A percentile compares a stretch with the other conserved stretches of the same genome.
phyloP scores from a whole-genome alignment of 2,329 filamentous ascomycete species.

The Tolypocladium ophioglossoides region DNA sequence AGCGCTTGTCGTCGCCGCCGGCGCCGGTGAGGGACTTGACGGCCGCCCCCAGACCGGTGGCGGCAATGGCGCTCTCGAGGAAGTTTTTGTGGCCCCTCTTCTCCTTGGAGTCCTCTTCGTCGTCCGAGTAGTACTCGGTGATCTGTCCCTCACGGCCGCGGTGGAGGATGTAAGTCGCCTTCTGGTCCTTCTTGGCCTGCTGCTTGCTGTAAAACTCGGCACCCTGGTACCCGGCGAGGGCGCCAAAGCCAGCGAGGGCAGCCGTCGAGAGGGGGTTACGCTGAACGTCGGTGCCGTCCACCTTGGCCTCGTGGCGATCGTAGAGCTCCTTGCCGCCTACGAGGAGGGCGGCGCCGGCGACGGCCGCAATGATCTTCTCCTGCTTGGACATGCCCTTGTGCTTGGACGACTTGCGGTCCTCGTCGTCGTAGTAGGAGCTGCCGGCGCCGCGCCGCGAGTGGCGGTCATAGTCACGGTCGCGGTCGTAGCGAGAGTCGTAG shows the following conservation, averaged over 20 bases:
- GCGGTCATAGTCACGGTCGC: conserved; percentile 24
- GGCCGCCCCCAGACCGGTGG: conserved; percentile 50
- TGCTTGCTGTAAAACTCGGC: conserved; percentile 53
- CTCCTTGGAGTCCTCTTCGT: conserved; percentile 41
- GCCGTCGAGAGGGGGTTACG: conserved; percentile 50
- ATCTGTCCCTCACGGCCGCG: conserved; percentile 42
- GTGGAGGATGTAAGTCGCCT: conserved; percentile 42
- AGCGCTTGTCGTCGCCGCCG: conserved; percentile 28
- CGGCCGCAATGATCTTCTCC: conserved; percentile 56
- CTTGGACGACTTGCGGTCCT: conserved; percentile 34
- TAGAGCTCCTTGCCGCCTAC: conserved; percentile 56
- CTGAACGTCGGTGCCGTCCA: conserved; percentile 37
- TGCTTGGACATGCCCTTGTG: conserved; percentile 44
- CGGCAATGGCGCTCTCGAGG: conserved; percentile 50
- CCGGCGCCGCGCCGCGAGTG: conserved; percentile 34
- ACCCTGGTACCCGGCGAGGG: conserved; percentile 52
- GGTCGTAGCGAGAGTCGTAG: conserved; percentile 35
- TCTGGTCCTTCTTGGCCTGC: conserved; percentile 44
- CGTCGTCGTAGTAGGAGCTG: conserved; percentile 45
- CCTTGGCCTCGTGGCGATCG: conserved; percentile 48
- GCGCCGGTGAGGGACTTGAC: conserved; percentile 48
- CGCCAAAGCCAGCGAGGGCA: conserved; percentile 53
- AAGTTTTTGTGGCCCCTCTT: conserved; percentile 55
- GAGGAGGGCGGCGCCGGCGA: conserved; percentile 53
- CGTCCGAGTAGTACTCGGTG: conserved; percentile 45